A percentile compares a stretch with the other conserved stretches of the same genome.
phyloP scores from a whole-genome alignment of 768 basidiomycete genomes.

The Termitomyces titanicus region DNA sequence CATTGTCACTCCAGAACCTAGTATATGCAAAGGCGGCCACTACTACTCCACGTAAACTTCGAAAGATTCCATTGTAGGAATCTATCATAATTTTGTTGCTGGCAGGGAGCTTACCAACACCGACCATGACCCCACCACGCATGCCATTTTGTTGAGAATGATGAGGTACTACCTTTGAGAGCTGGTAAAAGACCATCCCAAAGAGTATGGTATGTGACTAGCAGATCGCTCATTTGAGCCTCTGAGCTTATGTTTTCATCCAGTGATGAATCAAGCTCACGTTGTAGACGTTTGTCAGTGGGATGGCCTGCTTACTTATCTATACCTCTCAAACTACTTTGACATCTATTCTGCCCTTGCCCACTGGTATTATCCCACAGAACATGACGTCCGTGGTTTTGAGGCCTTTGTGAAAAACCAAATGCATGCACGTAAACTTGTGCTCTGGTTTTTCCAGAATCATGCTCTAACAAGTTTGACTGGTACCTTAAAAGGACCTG shows the following conservation, averaged over 20 bases:
- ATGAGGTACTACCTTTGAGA: neutral
- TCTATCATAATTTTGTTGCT: neutral
- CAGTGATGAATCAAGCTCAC: neutral
- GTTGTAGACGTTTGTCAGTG: neutral
- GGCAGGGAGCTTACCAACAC: neutral
- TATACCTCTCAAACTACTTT: neutral
- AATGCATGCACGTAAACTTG: neutral
- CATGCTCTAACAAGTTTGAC: neutral
- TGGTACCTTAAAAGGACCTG: neutral
- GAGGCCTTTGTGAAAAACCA: neutral
- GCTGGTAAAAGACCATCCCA: neutral
- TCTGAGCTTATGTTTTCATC: neutral
- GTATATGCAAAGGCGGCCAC: neutral
- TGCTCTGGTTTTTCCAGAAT: neutral
- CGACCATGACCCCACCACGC: neutral
- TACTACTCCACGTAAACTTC: neutral
- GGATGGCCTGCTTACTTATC: neutral
- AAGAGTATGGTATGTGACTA: neutral
- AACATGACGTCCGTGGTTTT: neutral
- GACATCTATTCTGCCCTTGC: neutral
- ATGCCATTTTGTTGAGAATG: neutral
- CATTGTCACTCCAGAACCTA: neutral
- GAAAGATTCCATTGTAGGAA: neutral
- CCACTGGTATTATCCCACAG: neutral
- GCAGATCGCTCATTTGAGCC: neutral